phyloP scores from a whole-genome alignment of 306 rosid genomes.

The Quercus rubra region DNA sequence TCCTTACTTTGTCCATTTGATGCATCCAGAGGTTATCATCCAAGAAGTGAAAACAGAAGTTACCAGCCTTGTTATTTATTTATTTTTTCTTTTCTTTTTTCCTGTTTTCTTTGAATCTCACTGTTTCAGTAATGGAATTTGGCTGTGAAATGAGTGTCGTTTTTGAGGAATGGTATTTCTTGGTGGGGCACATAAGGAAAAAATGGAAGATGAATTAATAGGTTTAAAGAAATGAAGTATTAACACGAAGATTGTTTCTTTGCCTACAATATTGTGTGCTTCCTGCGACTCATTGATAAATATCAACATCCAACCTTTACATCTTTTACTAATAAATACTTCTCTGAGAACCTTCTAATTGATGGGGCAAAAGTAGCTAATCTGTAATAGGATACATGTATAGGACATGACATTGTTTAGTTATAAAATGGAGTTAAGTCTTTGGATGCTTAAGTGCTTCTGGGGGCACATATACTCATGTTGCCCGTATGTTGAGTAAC shows the following conservation, averaged over 20 bases:
- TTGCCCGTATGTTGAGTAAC: no score
- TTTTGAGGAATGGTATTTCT: neutral
- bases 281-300: neutral
- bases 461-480: no score
- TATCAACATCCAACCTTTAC: neutral
- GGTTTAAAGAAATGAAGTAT: neutral
- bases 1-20: neutral
- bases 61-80: neutral
- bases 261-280: neutral
- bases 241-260: neutral
- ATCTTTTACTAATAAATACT: no score
- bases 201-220: neutral
- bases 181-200: no score
- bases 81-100: neutral
- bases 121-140: neutral
- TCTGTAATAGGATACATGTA: no score
- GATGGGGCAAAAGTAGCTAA: no score
- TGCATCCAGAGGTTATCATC: neutral
- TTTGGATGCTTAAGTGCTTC: no score
- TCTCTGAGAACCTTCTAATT: no score
- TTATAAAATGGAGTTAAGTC: no score
- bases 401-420: no score
- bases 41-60: neutral
- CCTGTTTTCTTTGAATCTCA: neutral
- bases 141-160: neutral